Conservation (phyloP, 2,329 filamentous ascomycete species). For the Epichloe uncinata region DNA sequence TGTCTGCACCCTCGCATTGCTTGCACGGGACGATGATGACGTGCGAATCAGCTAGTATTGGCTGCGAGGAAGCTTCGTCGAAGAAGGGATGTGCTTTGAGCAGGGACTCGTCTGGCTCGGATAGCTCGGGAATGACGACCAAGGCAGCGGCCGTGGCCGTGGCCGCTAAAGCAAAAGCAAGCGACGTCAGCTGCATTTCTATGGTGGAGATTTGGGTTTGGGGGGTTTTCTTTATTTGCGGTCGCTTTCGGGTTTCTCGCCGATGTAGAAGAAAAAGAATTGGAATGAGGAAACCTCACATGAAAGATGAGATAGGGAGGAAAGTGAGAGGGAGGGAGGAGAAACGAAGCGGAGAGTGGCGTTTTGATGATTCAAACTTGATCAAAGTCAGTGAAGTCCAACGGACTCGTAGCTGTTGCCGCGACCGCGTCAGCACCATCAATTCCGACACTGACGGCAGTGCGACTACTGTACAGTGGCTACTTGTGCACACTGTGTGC, state of each 20-base stretch:
- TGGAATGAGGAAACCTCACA: background rate
- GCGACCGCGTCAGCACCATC: background rate
- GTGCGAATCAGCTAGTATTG: constrained; percentile 21
- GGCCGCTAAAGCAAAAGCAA: constrained; percentile 20
- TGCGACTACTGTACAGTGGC: background rate
- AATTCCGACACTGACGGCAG: background rate
- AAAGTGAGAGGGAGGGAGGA: background rate
- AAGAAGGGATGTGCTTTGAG: constrained; percentile 27
- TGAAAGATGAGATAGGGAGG: background rate
- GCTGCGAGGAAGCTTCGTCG: constrained; percentile 23
- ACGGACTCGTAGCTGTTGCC: background rate
- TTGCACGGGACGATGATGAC: constrained; percentile 38
- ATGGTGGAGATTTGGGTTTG: constrained; percentile 8
- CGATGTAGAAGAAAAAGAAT: background rate
- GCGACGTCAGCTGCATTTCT: constrained; percentile 18
- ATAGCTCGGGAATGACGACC: constrained; percentile 38
- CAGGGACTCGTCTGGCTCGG: constrained; percentile 27
- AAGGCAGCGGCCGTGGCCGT: constrained; percentile 29
- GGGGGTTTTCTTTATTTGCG: too few species aligned
- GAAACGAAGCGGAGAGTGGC: background rate
- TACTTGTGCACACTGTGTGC: background rate
- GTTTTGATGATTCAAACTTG: background rate
- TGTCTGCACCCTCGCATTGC: constrained; percentile 34
- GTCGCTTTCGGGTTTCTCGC: too few species aligned
- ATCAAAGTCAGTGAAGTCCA: background rate